These are phyloP conservation scores for Citrus sp. DNA, from an alignment of 345 rosid genomes.

Conservation along the genomic window DNA sequence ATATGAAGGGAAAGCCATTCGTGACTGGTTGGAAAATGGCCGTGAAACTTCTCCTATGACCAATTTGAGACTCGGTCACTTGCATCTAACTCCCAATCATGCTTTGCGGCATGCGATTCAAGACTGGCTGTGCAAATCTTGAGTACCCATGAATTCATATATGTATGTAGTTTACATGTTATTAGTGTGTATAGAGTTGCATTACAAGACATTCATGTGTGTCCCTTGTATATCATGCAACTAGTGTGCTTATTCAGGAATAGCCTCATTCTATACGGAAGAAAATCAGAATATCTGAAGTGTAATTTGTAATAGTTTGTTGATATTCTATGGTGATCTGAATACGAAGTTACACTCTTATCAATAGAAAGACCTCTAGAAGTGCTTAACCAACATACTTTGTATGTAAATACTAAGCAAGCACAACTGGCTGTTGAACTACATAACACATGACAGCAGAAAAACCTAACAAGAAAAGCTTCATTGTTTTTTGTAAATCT, in stretches of 20 bases:
- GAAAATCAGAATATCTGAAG: background rate
- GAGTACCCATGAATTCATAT: slow-evolving; percentile 7
- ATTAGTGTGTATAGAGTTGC: background rate
- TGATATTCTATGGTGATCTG: background rate
- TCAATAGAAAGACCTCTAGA: background rate
- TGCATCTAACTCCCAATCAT: slow-evolving; percentile 66
- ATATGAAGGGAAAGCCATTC: slow-evolving; percentile 60
- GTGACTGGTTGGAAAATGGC: slow-evolving; percentile 56
- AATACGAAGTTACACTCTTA: background rate
- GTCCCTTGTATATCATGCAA: slow-evolving; percentile 6
- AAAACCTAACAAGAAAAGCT: background rate
- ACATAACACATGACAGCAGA: background rate
- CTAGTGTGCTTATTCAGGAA: background rate
- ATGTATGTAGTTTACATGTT: background rate
- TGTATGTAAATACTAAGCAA: background rate
- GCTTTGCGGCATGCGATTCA: slow-evolving; percentile 60
- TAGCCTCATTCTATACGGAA: too few relatives aligned
- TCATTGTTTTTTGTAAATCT: background rate
- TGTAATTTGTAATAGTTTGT: background rate
- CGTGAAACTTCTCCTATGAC: slow-evolving; percentile 76
- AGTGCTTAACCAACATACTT: background rate
- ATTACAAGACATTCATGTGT: background rate
- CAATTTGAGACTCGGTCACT: slow-evolving; percentile 47
- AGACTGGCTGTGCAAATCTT: slow-evolving; percentile 70
- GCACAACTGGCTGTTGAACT: background rate